These are phyloP conservation scores for Ogataea siamensis DNA, from an alignment of 805 yeast genomes.

Conservation along the genomic window DNA sequence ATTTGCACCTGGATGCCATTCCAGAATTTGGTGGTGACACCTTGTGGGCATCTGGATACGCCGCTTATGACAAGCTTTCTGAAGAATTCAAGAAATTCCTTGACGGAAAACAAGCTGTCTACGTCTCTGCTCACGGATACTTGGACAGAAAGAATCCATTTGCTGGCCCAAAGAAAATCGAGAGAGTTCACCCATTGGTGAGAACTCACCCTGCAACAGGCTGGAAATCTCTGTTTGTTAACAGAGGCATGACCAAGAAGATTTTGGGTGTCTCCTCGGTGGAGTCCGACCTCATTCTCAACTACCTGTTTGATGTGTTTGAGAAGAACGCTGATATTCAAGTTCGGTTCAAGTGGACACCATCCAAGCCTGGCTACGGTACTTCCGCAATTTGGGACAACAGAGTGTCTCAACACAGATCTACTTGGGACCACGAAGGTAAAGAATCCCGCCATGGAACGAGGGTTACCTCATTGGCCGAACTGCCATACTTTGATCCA, in stretches of 20 bases:
- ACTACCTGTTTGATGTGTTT: slow-evolving; percentile 40
- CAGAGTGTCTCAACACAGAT: slow-evolving; percentile 44
- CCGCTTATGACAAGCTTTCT: slow-evolving; percentile 54
- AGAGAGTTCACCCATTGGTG: slow-evolving; percentile 58
- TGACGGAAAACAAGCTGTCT: slow-evolving; percentile 51
- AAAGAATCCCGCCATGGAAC: slow-evolving; percentile 49
- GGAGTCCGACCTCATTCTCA: slow-evolving; percentile 48
- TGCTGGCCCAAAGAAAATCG: slow-evolving; percentile 46
- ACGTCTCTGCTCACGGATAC: slow-evolving; percentile 40
- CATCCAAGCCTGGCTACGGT: slow-evolving; percentile 38
- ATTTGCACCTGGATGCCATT: slow-evolving; percentile 50
- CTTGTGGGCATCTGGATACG: slow-evolving; percentile 56
- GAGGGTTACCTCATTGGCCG: slow-evolving; percentile 54
- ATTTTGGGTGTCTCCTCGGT: slow-evolving; percentile 52
- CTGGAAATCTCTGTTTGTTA: slow-evolving; percentile 55
- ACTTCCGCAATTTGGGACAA: slow-evolving; percentile 51
- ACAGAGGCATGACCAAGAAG: slow-evolving; percentile 48
- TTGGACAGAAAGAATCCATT: slow-evolving; percentile 43
- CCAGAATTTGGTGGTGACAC: slow-evolving; percentile 57
- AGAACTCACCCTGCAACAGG: slow-evolving; percentile 68
- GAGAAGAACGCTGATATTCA: slow-evolving; percentile 55
- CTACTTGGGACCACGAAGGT: slow-evolving; percentile 44
- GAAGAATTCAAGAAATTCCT: slow-evolving; percentile 49
- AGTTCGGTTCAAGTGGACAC: slow-evolving; percentile 49
- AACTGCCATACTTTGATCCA: slow-evolving; percentile 50